Conservation (phyloP, 2,329 filamentous ascomycete species). For the Cyphellophora attinorum region DNA sequence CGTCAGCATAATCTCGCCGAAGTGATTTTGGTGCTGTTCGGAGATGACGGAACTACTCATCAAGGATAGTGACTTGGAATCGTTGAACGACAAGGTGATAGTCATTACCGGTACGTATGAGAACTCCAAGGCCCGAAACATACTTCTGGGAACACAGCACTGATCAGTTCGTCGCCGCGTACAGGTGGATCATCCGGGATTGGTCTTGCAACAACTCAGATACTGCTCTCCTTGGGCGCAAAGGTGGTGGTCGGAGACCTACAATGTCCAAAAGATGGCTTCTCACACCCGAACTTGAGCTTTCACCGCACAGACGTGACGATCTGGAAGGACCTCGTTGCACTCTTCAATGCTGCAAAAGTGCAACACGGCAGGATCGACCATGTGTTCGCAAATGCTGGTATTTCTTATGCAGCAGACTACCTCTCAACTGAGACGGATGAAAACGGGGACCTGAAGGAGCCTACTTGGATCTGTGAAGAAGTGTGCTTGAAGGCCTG, state of each 20-base stretch:
- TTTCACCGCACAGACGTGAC: neutral
- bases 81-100: neutral
- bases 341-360: conserved; percentile 42
- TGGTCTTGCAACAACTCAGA: neutral
- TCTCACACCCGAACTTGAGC: neutral
- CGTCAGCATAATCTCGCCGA: too few species aligned
- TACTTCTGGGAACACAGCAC: neutral
- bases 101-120: neutral
- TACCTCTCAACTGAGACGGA: conserved; percentile 41
- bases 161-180: too few species aligned
- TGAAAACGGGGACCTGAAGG: conserved; percentile 38
- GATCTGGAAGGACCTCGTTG: conserved; percentile 23
- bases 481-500: conserved; percentile 43
- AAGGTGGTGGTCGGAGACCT: neutral
- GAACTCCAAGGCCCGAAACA: neutral
- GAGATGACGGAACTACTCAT: neutral
- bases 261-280: neutral
- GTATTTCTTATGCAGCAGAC: conserved; percentile 37
- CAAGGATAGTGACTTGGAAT: neutral
- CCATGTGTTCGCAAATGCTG: conserved; percentile 46
- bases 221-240: neutral
- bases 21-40: too few species aligned
- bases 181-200: neutral
- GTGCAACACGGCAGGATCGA: conserved; percentile 33
- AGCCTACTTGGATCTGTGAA: conserved; percentile 34